A percentile compares a stretch with the other conserved stretches of the same genome.
Evolutionary conservation across 2,329 filamentous ascomycete genomes (phyloP).

Genomic region (Ceratocystis papillata): DNA sequence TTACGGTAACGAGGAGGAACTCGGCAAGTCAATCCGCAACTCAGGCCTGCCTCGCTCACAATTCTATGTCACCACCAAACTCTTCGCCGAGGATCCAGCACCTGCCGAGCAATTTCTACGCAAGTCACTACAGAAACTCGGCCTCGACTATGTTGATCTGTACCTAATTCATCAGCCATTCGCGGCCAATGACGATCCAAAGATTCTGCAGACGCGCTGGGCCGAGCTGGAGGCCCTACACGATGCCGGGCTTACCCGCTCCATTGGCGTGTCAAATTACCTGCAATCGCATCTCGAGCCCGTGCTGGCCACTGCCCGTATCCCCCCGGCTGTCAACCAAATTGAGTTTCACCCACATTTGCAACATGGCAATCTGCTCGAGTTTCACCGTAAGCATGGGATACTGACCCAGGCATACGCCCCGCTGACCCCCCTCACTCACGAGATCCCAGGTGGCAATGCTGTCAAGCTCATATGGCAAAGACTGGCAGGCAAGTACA

Average conservation of each 20-base stretch:
- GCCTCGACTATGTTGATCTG: conserved; percentile 59
- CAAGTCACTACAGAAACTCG: conserved; percentile 52
- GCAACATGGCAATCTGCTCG: conserved; percentile 50
- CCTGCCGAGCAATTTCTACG: conserved; percentile 43
- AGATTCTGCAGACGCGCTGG: conserved; percentile 47
- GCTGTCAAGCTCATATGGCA: conserved; percentile 44
- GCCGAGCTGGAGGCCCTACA: conserved; percentile 54
- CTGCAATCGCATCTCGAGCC: conserved; percentile 44
- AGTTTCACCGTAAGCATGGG: conserved; percentile 45
- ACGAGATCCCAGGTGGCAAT: conserved; percentile 38
- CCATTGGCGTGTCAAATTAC: conserved; percentile 74
- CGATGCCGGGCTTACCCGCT: conserved; percentile 51
- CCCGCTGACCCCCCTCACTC: conserved; percentile 43
- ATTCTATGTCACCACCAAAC: conserved; percentile 59
- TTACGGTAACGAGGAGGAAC: conserved; percentile 57
- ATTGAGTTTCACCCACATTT: conserved; percentile 72
- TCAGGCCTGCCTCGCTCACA: conserved; percentile 52
- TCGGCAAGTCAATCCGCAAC: conserved; percentile 60
- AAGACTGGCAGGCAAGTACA: conserved; percentile 46
- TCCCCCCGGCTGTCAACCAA: conserved; percentile 63
- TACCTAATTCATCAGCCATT: conserved; percentile 54
- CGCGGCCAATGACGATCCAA: conserved; percentile 35
- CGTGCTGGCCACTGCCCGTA: conserved; percentile 47
- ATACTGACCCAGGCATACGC: conserved; percentile 49
- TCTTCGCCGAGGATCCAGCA: conserved; percentile 34